Base-by-base conservation (phyloP, 345 rosid genomes). In the Rubroshorea leprosula region DNA sequence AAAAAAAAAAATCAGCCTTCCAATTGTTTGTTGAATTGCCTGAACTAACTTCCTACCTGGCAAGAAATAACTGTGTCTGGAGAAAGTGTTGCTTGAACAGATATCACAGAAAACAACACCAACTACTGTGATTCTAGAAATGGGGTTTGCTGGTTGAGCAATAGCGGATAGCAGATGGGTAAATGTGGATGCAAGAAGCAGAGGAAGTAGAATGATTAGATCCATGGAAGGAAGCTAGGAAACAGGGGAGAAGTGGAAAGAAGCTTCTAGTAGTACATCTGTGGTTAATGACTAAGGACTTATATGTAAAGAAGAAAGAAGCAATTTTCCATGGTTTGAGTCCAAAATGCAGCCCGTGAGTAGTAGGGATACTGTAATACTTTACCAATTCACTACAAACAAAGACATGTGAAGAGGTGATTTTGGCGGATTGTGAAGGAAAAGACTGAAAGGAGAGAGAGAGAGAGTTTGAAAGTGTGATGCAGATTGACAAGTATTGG, bases 61-160 rank as follows among this genome's bases (percentile, higher is more conserved):
- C 76, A 88, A 74, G 84, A 92, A 88, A 72, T 81, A 88, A 76
- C 93, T 86, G 63, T 84, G 83, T 63, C 71, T 78, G 16, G 98
- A 84, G 77, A 92, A 86, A 57, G 69, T 66, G 62, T 76, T 78
- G 61, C 64, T 68, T 22, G 78, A 78, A 48, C 95, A 92, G 4
- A 82, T 72, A 62, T 92, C 96, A 29, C 95, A 86, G 60, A 72
- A 92, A 38, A 88, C 98, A 67, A 68, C 85, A 14, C 93, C 96
- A 14, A 78, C 89, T 35, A 88, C 86, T 10, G 85, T 75, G 77
- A 91, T 80, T 54, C 74, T 62, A 45, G 91, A 77, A 44, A 75
- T 68, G 61, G 77, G 86, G 9, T 57, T 68, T 29, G 64, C 49
- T 0, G 74, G 29, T 19, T 55, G 39, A 60, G 45, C 75, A n/a